These are phyloP conservation scores for Sinapis alba DNA, from an alignment of 441 rosid genomes.

Conservation along the genomic window DNA sequence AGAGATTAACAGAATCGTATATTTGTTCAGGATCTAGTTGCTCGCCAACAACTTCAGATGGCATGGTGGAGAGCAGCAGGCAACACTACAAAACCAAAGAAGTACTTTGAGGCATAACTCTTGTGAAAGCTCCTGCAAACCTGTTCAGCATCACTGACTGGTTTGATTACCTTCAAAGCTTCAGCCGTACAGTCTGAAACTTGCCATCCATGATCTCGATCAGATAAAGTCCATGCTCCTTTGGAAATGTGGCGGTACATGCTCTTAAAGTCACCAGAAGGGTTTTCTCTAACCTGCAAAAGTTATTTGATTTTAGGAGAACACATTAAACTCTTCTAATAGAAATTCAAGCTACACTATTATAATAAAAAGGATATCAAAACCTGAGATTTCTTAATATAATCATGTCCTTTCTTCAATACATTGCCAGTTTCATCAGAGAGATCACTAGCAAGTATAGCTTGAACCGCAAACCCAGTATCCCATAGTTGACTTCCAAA, in stretches of 20 bases:
- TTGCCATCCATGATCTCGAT: slow-evolving; percentile 72
- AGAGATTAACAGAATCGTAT: slow-evolving; percentile 63
- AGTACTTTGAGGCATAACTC: neutral
- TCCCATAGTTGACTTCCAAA: slow-evolving; percentile 71
- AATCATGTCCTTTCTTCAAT: slow-evolving; percentile 54
- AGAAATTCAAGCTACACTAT: neutral
- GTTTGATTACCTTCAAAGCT: slow-evolving; percentile 50
- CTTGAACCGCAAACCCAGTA: slow-evolving; percentile 58
- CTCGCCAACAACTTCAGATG: slow-evolving; percentile 68
- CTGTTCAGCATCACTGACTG: neutral
- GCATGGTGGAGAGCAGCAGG: slow-evolving; percentile 66
- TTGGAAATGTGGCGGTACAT: slow-evolving; percentile 64
- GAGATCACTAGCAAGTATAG: slow-evolving; percentile 51
- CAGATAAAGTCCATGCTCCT: slow-evolving; percentile 65
- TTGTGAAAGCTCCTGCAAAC: neutral
- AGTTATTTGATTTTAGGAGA: neutral
- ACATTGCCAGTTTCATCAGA: slow-evolving; percentile 43
- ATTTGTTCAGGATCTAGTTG: slow-evolving; percentile 53
- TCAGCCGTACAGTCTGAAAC: slow-evolving; percentile 72
- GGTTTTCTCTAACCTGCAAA: slow-evolving; percentile 57
- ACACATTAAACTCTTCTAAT: neutral
- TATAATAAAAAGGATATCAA: neutral
- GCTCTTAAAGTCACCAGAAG: slow-evolving; percentile 52
- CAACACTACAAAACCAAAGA: slow-evolving; percentile 55
- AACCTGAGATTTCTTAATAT: slow-evolving; percentile 63